Percentiles rank a stretch among this genome's conserved stretches.
Conservation (phyloP, 2,329 filamentous ascomycete genomes). For the Chaetothyriales sp. region DNA sequence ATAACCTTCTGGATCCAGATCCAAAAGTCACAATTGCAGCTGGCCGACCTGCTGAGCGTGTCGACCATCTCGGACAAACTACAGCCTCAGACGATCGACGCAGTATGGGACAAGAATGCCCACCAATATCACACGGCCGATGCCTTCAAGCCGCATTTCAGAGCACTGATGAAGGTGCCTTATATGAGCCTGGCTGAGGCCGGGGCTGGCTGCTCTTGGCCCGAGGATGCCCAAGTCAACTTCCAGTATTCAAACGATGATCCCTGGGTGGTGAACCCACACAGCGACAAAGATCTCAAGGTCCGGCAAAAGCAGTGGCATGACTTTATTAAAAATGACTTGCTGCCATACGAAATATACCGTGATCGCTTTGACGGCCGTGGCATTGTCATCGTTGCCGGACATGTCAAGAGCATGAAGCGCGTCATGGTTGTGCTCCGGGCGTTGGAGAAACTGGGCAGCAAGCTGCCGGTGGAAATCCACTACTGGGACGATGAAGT, state of each 20-base stretch:
- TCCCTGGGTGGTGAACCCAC: conserved; percentile 2
- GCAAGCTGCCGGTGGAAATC: conserved; percentile 20
- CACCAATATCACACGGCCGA: conserved; percentile 5
- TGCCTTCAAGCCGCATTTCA: conserved; percentile 6
- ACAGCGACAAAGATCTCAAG: conserved; percentile 11
- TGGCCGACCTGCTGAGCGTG: not conserved
- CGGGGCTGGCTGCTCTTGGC: conserved; percentile 6
- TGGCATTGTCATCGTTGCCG: conserved; percentile 23
- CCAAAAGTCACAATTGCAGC: not conserved
- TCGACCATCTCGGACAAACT: not conserved
- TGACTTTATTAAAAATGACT: conserved; percentile 11
- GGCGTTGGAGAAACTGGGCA: conserved; percentile 12
- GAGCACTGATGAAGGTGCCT: conserved; percentile 2
- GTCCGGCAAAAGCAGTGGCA: conserved; percentile 13
- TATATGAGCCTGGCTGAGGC: conserved; percentile 3
- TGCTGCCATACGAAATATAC: conserved; percentile 12
- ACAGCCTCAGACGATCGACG: not conserved
- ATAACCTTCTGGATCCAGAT: not conserved
- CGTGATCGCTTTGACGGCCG: conserved; percentile 18
- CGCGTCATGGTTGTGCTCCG: conserved; percentile 15
- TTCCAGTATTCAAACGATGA: not conserved
- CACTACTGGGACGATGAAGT: conserved; percentile 22
- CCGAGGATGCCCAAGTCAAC: conserved; percentile 1
- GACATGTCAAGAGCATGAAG: conserved; percentile 17
- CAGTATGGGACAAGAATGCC: not conserved